Conservation (phyloP, 2,329 filamentous ascomycete genomes). For the Aschersonia sp. region DNA sequence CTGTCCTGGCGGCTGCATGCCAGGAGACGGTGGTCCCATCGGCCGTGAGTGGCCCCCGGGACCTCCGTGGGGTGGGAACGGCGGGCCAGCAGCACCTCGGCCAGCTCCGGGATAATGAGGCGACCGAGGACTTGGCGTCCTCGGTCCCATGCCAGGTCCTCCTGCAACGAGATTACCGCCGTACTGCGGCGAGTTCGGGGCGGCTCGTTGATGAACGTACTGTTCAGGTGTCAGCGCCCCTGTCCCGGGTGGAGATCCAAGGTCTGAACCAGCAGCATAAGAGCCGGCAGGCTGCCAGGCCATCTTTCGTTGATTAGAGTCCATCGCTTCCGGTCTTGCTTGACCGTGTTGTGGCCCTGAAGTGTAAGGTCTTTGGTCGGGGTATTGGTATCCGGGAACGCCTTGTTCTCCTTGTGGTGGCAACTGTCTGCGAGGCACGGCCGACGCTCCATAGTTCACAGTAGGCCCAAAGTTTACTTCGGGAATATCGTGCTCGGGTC, state of each 20-base stretch:
- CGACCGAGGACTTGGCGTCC: conserved; percentile 14
- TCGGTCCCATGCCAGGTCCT: conserved; percentile 15
- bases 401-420: conserved; percentile 6
- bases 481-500: conserved; percentile 43
- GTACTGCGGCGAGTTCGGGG: conserved; percentile 38
- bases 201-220: conserved; percentile 65
- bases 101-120: conserved; percentile 11
- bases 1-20: conserved; percentile 16
- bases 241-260: conserved; percentile 6
- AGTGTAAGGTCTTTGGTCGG: conserved; percentile 10
- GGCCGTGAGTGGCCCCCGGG: conserved; percentile 18
- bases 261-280: conserved; percentile 27
- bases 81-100: conserved; percentile 6
- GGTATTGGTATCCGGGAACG: conserved; percentile 17
- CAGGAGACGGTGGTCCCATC: conserved; percentile 13
- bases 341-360: conserved; percentile 16
- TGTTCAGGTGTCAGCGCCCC: conserved; percentile 61
- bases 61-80: conserved; percentile 8
- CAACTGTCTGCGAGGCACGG: conserved; percentile 17
- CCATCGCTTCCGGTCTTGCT: conserved; percentile 31
- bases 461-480: conserved; percentile 79
- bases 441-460: conserved; percentile 40
- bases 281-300: conserved; percentile 65
- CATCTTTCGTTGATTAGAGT: conserved; percentile 47
- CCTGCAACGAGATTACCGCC: conserved; percentile 42